These are phyloP conservation scores for Phylloporus sp. DNA, from an alignment of 768 basidiomycete species.

Conservation along the genomic window DNA sequence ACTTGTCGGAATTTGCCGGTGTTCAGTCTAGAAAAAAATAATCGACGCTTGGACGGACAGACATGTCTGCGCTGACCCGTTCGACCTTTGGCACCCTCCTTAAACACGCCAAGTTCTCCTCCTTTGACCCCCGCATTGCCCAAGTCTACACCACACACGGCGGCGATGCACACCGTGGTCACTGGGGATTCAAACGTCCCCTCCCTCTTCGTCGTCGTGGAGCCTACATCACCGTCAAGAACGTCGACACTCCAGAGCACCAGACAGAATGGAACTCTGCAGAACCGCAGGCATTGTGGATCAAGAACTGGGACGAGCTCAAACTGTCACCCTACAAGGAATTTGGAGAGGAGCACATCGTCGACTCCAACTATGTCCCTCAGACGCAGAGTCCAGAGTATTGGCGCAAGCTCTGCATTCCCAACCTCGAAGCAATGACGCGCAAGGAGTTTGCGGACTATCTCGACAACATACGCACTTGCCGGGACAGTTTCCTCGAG, in stretches of 20 bases:
- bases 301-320: conserved; percentile 63
- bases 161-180: conserved; percentile 67
- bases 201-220: conserved; percentile 61
- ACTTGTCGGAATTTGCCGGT: conserved; percentile 25
- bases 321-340: conserved; percentile 14
- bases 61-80: conserved; percentile 37
- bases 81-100: conserved; percentile 76
- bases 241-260: conserved; percentile 67
- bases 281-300: conserved; percentile 60
- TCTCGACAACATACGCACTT: conserved; percentile 50
- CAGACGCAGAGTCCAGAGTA: conserved; percentile 10
- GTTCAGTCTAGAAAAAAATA: background rate
- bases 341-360: conserved; percentile 16
- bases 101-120: conserved; percentile 76
- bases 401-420: conserved; percentile 31
- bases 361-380: conserved; percentile 26
- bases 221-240: conserved; percentile 59
- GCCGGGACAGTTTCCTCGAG: conserved; percentile 56
- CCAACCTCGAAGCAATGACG: conserved; percentile 60
- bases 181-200: conserved; percentile 85
- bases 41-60: background rate
- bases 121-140: conserved; percentile 68
- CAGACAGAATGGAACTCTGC: conserved; percentile 75
- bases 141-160: conserved; percentile 73
- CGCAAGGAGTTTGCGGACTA: conserved; percentile 53